Percentiles rank a stretch among this genome's conserved stretches.
phyloP scores from a whole-genome alignment of 2,329 filamentous ascomycete genomes.

The Tolypocladium tropicale region DNA sequence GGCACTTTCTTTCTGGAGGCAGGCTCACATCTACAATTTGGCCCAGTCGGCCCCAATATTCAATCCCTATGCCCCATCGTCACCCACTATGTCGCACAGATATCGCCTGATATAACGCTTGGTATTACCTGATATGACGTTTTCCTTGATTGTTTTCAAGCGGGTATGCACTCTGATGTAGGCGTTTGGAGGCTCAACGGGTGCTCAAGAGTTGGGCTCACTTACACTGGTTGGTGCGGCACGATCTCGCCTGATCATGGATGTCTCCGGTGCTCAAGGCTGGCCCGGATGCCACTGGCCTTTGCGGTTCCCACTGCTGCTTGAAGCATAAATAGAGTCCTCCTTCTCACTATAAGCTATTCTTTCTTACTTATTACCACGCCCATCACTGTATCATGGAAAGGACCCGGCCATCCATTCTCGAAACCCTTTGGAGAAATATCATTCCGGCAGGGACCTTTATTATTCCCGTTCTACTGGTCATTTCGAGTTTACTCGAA shows the following conservation, averaged over 20 bases:
- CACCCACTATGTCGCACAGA: not conserved
- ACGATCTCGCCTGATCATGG: not conserved
- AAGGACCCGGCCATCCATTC: not conserved
- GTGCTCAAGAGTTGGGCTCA: not conserved
- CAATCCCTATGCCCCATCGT: not conserved
- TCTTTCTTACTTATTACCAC: not conserved
- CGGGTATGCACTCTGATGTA: not conserved
- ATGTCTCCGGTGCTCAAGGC: not conserved
- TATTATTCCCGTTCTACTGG: not conserved
- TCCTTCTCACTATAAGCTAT: not conserved
- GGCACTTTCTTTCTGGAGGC: not conserved
- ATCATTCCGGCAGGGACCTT: not conserved
- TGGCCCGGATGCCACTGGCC: not conserved
- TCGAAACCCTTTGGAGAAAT: not conserved
- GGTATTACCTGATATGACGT: not conserved
- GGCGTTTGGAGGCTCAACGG: not conserved
- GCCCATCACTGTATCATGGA: not conserved
- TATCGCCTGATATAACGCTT: not conserved
- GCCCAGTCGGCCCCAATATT: not conserved
- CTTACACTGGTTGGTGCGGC: not conserved
- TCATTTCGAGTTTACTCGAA: not conserved
- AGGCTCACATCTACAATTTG: not conserved
- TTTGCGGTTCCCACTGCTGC: not conserved
- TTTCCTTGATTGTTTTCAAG: not conserved
- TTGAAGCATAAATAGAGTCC: not conserved